Evolutionary conservation across 2,329 filamentous ascomycete genomes (phyloP), one percentile per base, ranked within the genome.

Genomic region (Fusarium piperis): DNA sequence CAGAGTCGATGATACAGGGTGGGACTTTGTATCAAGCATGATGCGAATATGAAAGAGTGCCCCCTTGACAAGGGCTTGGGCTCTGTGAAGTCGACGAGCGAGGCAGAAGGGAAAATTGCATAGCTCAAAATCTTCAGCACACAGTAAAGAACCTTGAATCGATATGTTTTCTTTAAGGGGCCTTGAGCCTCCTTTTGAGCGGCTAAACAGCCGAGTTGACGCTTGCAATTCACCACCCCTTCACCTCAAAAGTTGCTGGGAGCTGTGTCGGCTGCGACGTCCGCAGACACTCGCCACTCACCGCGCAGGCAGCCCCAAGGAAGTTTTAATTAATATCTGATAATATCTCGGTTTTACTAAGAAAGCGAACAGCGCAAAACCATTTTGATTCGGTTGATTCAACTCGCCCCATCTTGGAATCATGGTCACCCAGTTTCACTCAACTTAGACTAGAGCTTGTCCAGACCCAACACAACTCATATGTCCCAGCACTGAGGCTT

Each of bases 331-430:
- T 16, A 11, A 26, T 44, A 15, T 6, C 28, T 28, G 4, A 52
- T 12, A 9, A 6, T 15, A 11, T 3, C n/a, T 18, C 28, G 15
- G 2, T 1, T 18, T 13, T 9, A 3, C 32, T 6, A 3, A 23
- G 3, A 2, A 9, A 2, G n/a, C 23, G 16, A 1, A 1, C 3
- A 9, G 1, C 18, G 16, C 16, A 5, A 51, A 8, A 18, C 30
- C 2, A 1, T 7, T 6, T 12, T 2, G 13, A 26, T 11, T 3
- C 1, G 1, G 5, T n/a, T n/a, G 15, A 16, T 18, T 30, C 10
- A n/a, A 5, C 7, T 30, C 3, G 1, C 10, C 9, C 18, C 9
- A 13, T 9, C 11, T 7, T 30, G 11, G 11, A 18, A 51, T 30
- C 26, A 18, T 32, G 11, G 16, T 18, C 11, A 18, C 16, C 44